Percentiles rank a stretch among this genome's conserved stretches.
Conservation (phyloP, 2,329 filamentous ascomycete genomes). For the Scleromitrula shiraiana region DNA sequence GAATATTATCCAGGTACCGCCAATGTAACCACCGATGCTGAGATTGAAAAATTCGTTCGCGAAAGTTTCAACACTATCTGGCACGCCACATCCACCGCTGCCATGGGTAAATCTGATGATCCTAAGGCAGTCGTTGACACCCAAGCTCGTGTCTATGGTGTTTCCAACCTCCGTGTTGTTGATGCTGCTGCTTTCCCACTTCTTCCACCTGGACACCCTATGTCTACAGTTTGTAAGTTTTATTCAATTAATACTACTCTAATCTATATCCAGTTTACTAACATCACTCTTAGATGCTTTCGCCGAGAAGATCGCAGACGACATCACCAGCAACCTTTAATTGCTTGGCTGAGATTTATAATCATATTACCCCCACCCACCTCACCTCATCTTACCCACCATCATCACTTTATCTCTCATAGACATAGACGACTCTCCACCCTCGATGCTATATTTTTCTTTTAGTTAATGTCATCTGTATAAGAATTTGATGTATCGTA, state of each 20-base stretch:
- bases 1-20: constrained; percentile 18
- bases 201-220: constrained; percentile 35
- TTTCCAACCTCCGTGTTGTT: constrained; percentile 19
- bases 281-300: constrained; percentile 29
- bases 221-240: constrained; percentile 33
- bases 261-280: not conserved
- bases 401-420: not conserved
- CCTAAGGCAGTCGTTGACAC: constrained; percentile 25
- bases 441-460: not conserved
- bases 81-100: constrained; percentile 48
- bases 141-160: constrained; percentile 19
- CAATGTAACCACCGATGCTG: constrained; percentile 15
- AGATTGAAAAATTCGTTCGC: constrained; percentile 20
- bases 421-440: not conserved
- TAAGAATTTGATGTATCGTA: too few relatives aligned
- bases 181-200: constrained; percentile 20
- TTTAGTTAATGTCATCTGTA: too few relatives aligned
- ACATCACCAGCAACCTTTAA: constrained; percentile 6
- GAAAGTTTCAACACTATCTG: constrained; percentile 31
- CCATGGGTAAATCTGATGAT: constrained; percentile 45
- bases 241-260: not conserved
- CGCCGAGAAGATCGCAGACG: constrained; percentile 35
- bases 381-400: not conserved
- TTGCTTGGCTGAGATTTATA: too few relatives aligned
- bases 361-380: not conserved